phyloP scores from a whole-genome alignment of 2,329 filamentous ascomycete genomes.

The Xylariaceae sp. region DNA sequence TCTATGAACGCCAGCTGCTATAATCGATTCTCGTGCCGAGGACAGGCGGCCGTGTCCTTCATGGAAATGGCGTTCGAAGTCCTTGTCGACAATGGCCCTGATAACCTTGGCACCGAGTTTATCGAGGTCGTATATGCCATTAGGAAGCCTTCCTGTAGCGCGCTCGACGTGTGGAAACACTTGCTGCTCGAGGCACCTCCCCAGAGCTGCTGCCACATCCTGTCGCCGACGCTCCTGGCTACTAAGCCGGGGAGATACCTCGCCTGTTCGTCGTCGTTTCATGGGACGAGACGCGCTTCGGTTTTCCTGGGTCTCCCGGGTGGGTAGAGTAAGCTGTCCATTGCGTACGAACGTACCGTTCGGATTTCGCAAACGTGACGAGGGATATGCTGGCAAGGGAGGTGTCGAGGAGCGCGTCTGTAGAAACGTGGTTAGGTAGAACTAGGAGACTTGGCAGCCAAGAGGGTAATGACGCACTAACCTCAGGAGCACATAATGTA shows the following conservation, averaged over 20 bases:
- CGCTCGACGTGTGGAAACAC: slow-evolving; percentile 39
- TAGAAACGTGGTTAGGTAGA: too few species aligned
- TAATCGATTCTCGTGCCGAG: slow-evolving; percentile 22
- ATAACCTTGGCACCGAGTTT: slow-evolving; percentile 32
- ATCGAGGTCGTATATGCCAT: slow-evolving; percentile 30
- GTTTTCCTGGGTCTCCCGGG: neutral
- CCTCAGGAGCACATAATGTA: too few species aligned
- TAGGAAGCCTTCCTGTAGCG: slow-evolving; percentile 23
- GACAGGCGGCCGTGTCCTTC: slow-evolving; percentile 30
- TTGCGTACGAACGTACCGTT: too few species aligned
- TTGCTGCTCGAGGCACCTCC: slow-evolving; percentile 33
- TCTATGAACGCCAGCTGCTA: slow-evolving; percentile 29
- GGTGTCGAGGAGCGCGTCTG: too few species aligned
- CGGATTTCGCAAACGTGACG: too few species aligned
- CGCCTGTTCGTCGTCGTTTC: slow-evolving; percentile 18
- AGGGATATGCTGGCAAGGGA: too few species aligned
- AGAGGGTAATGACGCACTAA: too few species aligned
- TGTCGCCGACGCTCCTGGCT: neutral
- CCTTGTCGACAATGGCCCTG: slow-evolving; percentile 29
- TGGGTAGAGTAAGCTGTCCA: neutral
- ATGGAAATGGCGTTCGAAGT: slow-evolving; percentile 33
- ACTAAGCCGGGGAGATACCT: neutral
- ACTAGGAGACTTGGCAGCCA: too few species aligned
- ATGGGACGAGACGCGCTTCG: neutral
- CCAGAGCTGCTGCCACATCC: slow-evolving; percentile 21